phyloP scores from a whole-genome alignment of 208 protist genomes.

The Leishmania arabica region DNA sequence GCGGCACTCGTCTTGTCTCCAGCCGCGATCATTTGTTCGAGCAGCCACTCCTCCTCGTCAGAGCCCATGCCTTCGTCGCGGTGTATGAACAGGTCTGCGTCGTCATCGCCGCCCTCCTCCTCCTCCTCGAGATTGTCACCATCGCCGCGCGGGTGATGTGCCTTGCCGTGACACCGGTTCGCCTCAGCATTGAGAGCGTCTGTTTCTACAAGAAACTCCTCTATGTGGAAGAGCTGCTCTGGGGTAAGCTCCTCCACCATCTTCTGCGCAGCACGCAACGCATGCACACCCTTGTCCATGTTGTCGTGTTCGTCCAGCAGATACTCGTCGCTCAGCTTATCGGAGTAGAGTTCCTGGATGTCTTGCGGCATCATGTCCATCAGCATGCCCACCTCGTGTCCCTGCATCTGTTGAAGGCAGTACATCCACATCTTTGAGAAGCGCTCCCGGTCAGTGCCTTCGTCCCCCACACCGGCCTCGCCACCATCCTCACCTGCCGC shows the following conservation, averaged over 20 bases:
- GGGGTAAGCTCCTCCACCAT: slow-evolving; percentile 43
- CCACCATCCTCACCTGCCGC: neutral
- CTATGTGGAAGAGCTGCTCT: slow-evolving; percentile 41
- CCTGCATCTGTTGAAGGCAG: slow-evolving; percentile 35
- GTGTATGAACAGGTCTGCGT: slow-evolving; percentile 51
- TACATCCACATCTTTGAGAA: slow-evolving; percentile 34
- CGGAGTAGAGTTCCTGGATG: slow-evolving; percentile 42
- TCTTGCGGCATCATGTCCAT: slow-evolving; percentile 52
- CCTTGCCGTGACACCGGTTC: neutral
- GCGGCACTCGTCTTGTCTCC: neutral
- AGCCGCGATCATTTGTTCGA: slow-evolving; percentile 78
- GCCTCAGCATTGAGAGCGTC: slow-evolving; percentile 23
- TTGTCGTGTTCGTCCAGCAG: slow-evolving; percentile 25
- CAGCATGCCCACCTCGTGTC: slow-evolving; percentile 48
- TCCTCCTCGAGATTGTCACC: neutral
- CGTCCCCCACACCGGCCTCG: neutral
- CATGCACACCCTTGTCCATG: slow-evolving; percentile 28
- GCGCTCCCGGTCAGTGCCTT: slow-evolving; percentile 14
- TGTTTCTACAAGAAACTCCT: slow-evolving; percentile 35
- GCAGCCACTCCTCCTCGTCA: slow-evolving; percentile 84
- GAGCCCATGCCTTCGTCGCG: slow-evolving; percentile 60
- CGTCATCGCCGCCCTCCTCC: slow-evolving; percentile 12
- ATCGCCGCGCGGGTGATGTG: neutral
- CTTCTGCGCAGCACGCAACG: slow-evolving; percentile 28
- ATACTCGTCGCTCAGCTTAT: slow-evolving; percentile 38